phyloP scores from a whole-genome alignment of 1,139 yeast species.

The Sugiyamaella paludigena region DNA sequence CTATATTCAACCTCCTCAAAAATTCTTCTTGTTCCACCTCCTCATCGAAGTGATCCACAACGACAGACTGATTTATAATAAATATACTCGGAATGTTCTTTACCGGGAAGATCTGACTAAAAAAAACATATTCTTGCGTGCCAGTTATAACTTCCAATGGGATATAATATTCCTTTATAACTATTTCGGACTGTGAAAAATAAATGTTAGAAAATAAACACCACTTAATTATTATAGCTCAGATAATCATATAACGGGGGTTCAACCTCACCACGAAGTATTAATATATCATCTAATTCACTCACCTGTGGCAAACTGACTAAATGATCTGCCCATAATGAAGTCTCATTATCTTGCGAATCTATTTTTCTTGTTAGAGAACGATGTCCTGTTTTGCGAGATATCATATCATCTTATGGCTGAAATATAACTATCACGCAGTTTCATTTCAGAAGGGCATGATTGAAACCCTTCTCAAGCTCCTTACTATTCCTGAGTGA shows the following conservation, averaged over 20 bases:
- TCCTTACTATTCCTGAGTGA: background rate
- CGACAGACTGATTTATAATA: slow-evolving; percentile 47
- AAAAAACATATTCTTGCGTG: slow-evolving; percentile 48
- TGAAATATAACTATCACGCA: too few relatives aligned
- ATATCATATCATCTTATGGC: too few relatives aligned
- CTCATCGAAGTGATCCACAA: slow-evolving; percentile 46
- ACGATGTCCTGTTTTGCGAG: too few relatives aligned
- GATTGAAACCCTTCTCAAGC: too few relatives aligned
- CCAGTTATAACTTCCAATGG: slow-evolving; percentile 47
- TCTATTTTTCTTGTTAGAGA: slow-evolving; percentile 4
- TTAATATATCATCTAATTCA: too few relatives aligned
- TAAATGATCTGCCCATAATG: slow-evolving; percentile 3
- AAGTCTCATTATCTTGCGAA: background rate
- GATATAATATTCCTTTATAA: slow-evolving; percentile 31
- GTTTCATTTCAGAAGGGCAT: too few relatives aligned
- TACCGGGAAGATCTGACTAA: slow-evolving; percentile 51
- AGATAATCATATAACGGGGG: too few relatives aligned
- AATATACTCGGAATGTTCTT: slow-evolving; percentile 49
- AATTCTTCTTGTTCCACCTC: slow-evolving; percentile 35
- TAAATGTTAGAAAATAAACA: background rate
- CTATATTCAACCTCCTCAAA: slow-evolving; percentile 22
- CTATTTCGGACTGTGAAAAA: slow-evolving; percentile 1
- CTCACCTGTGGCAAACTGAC: slow-evolving; percentile 5
- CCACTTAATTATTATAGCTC: too few relatives aligned
- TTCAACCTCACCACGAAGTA: too few relatives aligned